Evolutionary conservation across 2,329 filamentous ascomycete genomes (phyloP).

Genomic region (Huntiella decipiens): DNA sequence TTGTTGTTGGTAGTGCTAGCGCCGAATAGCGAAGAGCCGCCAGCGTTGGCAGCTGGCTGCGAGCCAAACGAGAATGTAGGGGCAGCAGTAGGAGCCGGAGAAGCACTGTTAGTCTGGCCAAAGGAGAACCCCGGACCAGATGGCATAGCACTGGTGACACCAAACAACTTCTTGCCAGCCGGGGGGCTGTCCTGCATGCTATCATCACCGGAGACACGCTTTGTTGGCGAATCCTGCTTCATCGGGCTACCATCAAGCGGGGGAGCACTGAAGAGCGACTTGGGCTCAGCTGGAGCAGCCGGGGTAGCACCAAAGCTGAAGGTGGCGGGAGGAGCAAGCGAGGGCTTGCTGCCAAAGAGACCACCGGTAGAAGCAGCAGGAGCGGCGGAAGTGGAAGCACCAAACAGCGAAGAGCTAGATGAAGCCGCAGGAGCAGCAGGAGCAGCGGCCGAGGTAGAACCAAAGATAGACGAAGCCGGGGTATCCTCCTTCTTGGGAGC

Average conservation of each 20-base stretch:
- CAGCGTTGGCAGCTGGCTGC: constrained; percentile 13
- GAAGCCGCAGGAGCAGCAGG: constrained; percentile 2
- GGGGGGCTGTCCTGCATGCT: constrained; percentile 11
- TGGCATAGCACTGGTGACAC: constrained; percentile 2
- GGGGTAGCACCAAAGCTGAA: constrained; percentile 6
- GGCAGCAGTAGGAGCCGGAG: constrained; percentile 7
- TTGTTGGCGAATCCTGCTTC: constrained; percentile 21
- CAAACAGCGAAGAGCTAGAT: constrained; percentile 11
- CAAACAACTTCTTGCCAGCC: constrained; percentile 13
- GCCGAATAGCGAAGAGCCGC: constrained; percentile 9
- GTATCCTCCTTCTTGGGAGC: constrained; percentile 4
- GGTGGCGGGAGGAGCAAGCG: constrained; percentile 5
- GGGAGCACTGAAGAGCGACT: constrained; percentile 22
- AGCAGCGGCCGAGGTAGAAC: not conserved
- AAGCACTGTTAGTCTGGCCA: constrained; percentile 14
- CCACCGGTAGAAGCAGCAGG: constrained; percentile 13
- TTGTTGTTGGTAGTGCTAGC: not conserved
- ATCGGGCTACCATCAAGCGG: constrained; percentile 24
- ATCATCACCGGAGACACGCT: constrained; percentile 5
- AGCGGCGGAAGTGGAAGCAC: not conserved
- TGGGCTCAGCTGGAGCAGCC: constrained; percentile 12
- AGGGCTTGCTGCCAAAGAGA: constrained; percentile 15
- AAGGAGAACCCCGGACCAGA: constrained; percentile 20
- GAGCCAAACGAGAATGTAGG: constrained; percentile 21
- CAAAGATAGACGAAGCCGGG: constrained; percentile 9